Base-by-base conservation (phyloP, 805 yeast genomes). In the Nakazawaea pomicola region DNA sequence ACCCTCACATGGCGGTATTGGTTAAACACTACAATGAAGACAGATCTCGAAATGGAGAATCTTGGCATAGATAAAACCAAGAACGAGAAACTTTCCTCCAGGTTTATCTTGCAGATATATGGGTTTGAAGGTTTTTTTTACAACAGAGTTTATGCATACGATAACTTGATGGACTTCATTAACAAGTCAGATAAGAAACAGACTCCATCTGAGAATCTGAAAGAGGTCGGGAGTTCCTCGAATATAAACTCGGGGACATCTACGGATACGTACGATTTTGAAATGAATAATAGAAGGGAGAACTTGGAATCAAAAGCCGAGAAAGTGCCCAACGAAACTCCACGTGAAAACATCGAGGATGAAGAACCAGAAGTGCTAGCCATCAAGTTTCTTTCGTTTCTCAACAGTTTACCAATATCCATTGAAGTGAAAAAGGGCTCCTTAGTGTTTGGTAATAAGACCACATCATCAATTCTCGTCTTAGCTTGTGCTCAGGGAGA, bases 1-100 rank as follows among this genome's bases (percentile, higher is more conserved):
- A 76, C 78, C 50, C 55, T 91, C 20, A 85, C 95, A 0, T 93
- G 98, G 98, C 62, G 95, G 46, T 91, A 88, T 58, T 93, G 98
- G 98, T 60, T 65, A 38, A 52, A 49, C 20, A 48, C 57, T 3
- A 41, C 46, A 14, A 46, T 40, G 18, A 9, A 15, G 14, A 54
- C 52, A 9, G 49, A 52, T 4, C 35, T 43, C 4, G 56, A 53
- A 33, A 17, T 43, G 29, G 43, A 33, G 31, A 46, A n/a, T 49
- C 15, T 15, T 8, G 38, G 51, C 11, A 43, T 44, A 9, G 54
- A 57, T 36, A 47, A 39, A 16, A 49, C 45, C 14, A 60, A 60
- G n/a, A 78, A 80, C 52, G 62, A 58, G 9, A 58, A 62, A 30
- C 70, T 77, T 2, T 83, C 84, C 1, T 63, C 80, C 8, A 64